Evolutionary conservation across 306 rosid species (phyloP), one percentile per base, ranked within the genome.

Genomic region (Dryas alaskensis): DNA sequence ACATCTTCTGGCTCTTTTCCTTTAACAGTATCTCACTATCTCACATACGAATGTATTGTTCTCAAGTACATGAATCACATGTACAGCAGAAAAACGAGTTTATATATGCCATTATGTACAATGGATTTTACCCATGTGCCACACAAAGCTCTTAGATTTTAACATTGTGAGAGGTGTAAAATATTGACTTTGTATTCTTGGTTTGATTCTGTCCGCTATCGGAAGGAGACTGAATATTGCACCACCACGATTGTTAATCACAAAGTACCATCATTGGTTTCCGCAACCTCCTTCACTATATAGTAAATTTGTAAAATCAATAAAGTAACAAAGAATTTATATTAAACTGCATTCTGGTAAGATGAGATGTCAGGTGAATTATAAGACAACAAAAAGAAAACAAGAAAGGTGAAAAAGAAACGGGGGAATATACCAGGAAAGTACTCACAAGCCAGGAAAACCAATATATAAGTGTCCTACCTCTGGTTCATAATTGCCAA

Each of bases 171-270:
- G 97, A 83, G 45, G 97, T 91, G 83, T 82, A 88, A 93, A 93
- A 77, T 84, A 93, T 78, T 84, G 85, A 70, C 84, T 76, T 69
- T 89, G 67, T 57, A 89, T 87, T 69, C 72, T 69, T 42, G 87
- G 85, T 42, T 89, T 88, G 22, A 82, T 84, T 85, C 73, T 88
- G 68, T 91, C 87, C 48, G 90, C 96, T 76, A 89, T 73, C 7
- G 98, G 97, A 78, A 93, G 97, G 65, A 82, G 83, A 73, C 98
- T 88, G 86, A 93, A 93, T 80, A 93, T 93, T 73, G 88, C 98
- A 81, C 98, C 98, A 74, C 98, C 98, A 42, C 81, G 97, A 81
- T 93, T 93, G 81, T 93, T 93, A 73, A 88, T 75, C 75, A 91
- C 92, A 19, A 60, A 93, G 75, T 69, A 93, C 76, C 7, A 92